A percentile compares a stretch with the other conserved stretches of the same genome.
Evolutionary conservation across 257 asterid species (phyloP).

Genomic region (Datura wrightii): DNA sequence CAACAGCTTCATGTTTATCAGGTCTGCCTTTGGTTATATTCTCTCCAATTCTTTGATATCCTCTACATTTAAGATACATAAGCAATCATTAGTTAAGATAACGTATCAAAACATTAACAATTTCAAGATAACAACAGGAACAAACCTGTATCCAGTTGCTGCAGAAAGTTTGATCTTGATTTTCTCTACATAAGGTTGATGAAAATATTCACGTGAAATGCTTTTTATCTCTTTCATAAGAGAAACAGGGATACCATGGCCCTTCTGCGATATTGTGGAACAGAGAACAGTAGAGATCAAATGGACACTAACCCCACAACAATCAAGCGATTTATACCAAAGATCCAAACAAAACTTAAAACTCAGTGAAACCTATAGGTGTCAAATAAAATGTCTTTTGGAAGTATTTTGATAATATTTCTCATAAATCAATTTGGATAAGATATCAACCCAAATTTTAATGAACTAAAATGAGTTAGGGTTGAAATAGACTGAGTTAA

Average conservation of each 20-base stretch:
- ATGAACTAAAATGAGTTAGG: too few relatives aligned
- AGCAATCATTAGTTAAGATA: background rate
- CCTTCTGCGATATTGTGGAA: constrained; percentile 57
- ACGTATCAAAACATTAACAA: background rate
- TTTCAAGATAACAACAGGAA: constrained; percentile 2
- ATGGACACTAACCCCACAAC: background rate
- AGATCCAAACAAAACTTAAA: background rate
- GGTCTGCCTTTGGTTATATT: constrained; percentile 83
- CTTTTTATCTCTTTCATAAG: constrained; percentile 63
- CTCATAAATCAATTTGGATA: too few relatives aligned
- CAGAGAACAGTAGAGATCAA: constrained; percentile 1
- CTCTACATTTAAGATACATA: constrained; percentile 56
- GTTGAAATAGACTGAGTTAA: too few relatives aligned
- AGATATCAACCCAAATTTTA: too few relatives aligned
- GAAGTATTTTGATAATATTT: too few relatives aligned
- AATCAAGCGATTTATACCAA: background rate
- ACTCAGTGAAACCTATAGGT: too few relatives aligned
- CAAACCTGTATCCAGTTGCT: constrained; percentile 83
- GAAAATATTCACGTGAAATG: constrained; percentile 61
- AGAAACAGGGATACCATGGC: constrained; percentile 82
- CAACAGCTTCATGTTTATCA: constrained; percentile 96
- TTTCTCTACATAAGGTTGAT: constrained; percentile 82
- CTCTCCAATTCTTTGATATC: constrained; percentile 79
- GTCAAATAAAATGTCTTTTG: too few relatives aligned
- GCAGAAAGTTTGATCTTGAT: constrained; percentile 76